Percentiles rank a stretch among this genome's conserved stretches.
phyloP scores from a whole-genome alignment of 352 stramenopile species.

The Peronospora destructor region DNA sequence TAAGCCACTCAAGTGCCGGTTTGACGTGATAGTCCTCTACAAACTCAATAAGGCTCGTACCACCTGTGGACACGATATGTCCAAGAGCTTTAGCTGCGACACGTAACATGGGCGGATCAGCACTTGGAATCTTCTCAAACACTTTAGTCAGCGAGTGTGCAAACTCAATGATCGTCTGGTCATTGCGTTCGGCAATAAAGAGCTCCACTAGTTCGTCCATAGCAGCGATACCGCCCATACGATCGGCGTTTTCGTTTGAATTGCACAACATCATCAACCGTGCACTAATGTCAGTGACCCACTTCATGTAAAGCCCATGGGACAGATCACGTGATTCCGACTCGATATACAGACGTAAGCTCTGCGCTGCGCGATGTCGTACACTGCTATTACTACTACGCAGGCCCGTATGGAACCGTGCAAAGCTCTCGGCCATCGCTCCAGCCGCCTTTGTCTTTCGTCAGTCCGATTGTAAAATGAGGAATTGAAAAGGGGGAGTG shows the following conservation, averaged over 20 bases:
- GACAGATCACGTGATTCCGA: conserved; percentile 81
- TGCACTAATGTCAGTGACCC: conserved; percentile 76
- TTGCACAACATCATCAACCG: conserved; percentile 83
- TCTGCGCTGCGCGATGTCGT: conserved; percentile 60
- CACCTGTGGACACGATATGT: conserved; percentile 83
- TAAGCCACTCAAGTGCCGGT: conserved; percentile 81
- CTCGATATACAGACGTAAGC: conserved; percentile 79
- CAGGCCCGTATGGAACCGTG: conserved; percentile 69
- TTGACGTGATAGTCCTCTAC: conserved; percentile 86
- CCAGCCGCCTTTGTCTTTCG: not conserved
- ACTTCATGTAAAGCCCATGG: conserved; percentile 82
- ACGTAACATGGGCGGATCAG: conserved; percentile 63
- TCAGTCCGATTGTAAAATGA: conserved; percentile 8
- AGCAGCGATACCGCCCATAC: conserved; percentile 79
- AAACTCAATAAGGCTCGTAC: conserved; percentile 84
- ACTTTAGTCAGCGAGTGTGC: conserved; percentile 81
- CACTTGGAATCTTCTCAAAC: conserved; percentile 81
- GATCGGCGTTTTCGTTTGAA: conserved; percentile 62
- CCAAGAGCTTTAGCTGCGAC: conserved; percentile 72
- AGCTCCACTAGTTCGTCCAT: conserved; percentile 87
- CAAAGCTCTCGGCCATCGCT: conserved; percentile 56
- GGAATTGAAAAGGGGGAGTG: conserved; percentile 4
- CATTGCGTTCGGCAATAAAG: conserved; percentile 84
- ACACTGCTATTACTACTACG: conserved; percentile 55
- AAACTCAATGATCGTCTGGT: conserved; percentile 88